Conservation (phyloP, 495 filamentous ascomycete species). For the Aspergillus cristatus region DNA sequence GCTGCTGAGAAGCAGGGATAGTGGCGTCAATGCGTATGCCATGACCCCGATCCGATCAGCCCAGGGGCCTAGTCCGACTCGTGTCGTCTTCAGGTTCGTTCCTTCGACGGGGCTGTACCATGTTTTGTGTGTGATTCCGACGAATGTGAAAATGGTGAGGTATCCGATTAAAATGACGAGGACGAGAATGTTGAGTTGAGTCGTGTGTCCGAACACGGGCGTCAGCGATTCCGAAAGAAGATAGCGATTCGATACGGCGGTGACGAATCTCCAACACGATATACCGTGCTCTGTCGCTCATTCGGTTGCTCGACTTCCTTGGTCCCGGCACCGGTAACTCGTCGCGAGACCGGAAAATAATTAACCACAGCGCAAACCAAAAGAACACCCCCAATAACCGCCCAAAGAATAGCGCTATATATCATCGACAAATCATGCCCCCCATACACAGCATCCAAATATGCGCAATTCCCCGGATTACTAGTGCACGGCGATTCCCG, state of each 20-base stretch:
- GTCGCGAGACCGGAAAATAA: conserved; percentile 3
- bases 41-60: conserved; percentile 52
- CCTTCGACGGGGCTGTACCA: conserved; percentile 52
- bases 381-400: conserved; percentile 41
- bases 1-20: conserved; percentile 49
- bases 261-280: conserved; percentile 10
- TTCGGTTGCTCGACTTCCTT: background rate
- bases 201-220: conserved; percentile 26
- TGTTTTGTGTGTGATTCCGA: conserved; percentile 47
- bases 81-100: conserved; percentile 41
- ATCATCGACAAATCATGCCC: conserved; percentile 51
- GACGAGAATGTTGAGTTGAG: conserved; percentile 39
- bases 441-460: conserved; percentile 52
- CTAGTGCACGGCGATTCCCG: conserved; percentile 49
- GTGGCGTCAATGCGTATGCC: conserved; percentile 57
- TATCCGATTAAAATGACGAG: conserved; percentile 43
- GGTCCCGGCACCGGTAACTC: background rate
- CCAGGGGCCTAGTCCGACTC: conserved; percentile 51
- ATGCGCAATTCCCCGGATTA: conserved; percentile 52
- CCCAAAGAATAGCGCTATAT: conserved; percentile 55
- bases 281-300: conserved; percentile 5
- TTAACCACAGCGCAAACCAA: conserved; percentile 36
- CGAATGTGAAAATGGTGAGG: conserved; percentile 53
- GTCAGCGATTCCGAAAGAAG: conserved; percentile 31
- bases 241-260: conserved; percentile 13